phyloP scores from a whole-genome alignment of 441 rosid genomes.

The Adansonia gregorii region DNA sequence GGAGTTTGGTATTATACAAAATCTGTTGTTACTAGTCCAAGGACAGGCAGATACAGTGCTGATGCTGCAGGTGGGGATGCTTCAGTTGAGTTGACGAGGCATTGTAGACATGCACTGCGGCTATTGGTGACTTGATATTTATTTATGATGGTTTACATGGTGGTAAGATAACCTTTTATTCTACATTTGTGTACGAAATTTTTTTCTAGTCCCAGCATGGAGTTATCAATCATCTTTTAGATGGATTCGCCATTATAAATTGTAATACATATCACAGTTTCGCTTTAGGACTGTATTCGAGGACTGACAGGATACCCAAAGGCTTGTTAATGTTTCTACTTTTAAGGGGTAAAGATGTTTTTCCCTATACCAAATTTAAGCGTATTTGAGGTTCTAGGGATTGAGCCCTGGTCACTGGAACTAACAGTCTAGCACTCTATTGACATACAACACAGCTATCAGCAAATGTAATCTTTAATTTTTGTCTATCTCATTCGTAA shows the following conservation, averaged over 20 bases:
- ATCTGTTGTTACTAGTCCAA: conserved; percentile 93
- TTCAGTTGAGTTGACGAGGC: conserved; percentile 95
- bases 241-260: not conserved
- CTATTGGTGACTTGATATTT: conserved; percentile 92
- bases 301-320: not conserved
- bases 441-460: too few relatives aligned
- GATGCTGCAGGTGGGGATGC: conserved; percentile 99
- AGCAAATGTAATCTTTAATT: too few relatives aligned
- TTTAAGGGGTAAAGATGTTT: conserved; percentile 7
- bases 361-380: not conserved
- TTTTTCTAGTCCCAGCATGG: not conserved
- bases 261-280: not conserved
- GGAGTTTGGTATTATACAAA: conserved; percentile 99
- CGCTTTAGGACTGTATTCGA: not conserved
- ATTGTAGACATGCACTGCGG: conserved; percentile 99
- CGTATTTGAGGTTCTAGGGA: too few relatives aligned
- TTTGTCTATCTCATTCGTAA: too few relatives aligned
- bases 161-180: conserved; percentile 52
- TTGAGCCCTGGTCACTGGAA: too few relatives aligned
- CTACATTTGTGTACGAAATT: not conserved
- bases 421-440: not conserved
- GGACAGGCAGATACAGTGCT: conserved; percentile 92
- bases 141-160: conserved; percentile 99
- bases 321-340: not conserved
- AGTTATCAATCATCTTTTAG: not conserved